phyloP scores from a whole-genome alignment of 164 flowering plant genomes.

The Nymphaea colorata region DNA sequence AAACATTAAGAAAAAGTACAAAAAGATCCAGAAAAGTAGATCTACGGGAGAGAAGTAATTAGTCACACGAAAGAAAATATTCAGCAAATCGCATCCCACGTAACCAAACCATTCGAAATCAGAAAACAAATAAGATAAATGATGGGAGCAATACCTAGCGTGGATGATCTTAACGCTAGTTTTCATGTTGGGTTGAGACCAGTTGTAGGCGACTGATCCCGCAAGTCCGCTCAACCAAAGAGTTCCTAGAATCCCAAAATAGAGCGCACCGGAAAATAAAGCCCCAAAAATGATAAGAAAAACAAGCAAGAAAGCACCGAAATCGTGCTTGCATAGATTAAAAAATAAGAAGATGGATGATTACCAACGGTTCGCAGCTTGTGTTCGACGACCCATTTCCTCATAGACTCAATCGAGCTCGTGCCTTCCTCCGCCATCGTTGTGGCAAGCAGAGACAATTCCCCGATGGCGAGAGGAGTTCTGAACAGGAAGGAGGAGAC shows the following conservation, averaged over 20 bases:
- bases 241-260: constrained; percentile 23
- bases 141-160: constrained; percentile 41
- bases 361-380: constrained; percentile 84
- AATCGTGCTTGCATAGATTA: no score
- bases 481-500: no score
- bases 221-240: constrained; percentile 73
- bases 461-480: no score
- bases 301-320: not conserved
- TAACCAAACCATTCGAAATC: no score
- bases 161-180: constrained; percentile 87
- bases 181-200: constrained; percentile 84
- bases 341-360: constrained; percentile 1
- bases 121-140: no score
- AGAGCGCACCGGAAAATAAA: not conserved
- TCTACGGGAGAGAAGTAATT: no score
- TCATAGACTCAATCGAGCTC: constrained; percentile 21
- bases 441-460: no score
- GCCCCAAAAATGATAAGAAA: not conserved
- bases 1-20: no score
- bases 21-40: no score
- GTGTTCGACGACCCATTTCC: constrained; percentile 72
- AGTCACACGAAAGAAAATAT: no score
- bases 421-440: no score
- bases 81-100: no score
- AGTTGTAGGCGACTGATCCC: constrained; percentile 82